Base-by-base conservation (phyloP, 2,329 filamentous ascomycete species). In the Scedosporium boydii region DNA sequence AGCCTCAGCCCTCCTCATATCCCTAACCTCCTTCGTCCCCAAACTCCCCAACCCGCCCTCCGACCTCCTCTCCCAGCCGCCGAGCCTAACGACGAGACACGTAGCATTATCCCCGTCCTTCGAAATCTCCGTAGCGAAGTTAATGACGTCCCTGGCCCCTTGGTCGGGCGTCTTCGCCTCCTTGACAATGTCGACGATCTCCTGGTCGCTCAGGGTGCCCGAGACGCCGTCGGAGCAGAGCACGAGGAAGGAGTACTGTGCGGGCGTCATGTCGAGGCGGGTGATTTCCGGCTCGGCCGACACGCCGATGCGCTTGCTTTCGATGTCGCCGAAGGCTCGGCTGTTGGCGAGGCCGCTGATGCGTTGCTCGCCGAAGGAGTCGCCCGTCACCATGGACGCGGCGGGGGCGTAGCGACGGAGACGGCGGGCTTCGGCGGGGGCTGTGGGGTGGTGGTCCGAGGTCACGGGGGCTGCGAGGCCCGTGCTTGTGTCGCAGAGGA, bases 301-400 rank as follows among this genome's bases (percentile, higher is more conserved):
- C 12, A 99, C 93, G 29, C 95, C 95, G 60, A 98, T 88, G 61
- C 93, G 89, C 76, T 99, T 99, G 63, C 87, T 90, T 41, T 84
- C 83, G 76, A 97, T 91, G 77, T 99, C 95, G 27, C 95, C 95
- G 72, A 99, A 98, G 3, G 95, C 84, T 34, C 95, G 89, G 38
- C 91, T 96, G 76, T 99, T 99, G 68, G 95, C 95, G 0, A 99
- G 82, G 0, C 95, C 93, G 14, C 87, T 87, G 74, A 99, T 95
- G 68, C 95, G 91, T 76, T 98, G 93, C 76, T 99, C 95, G 70
- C 95, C 95, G 73, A 99, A 99, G 41, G 91, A 96, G 76, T 99
- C 95, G 0, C 75, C 76, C 26, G 93, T 95, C 18, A 96, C 88
- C 72, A 98, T 93, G 2, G 88, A 82, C 27, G 80, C 88, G 34